Conservation (phyloP, 2,329 filamentous ascomycete genomes). For the Talaromyces amestolkiae region DNA sequence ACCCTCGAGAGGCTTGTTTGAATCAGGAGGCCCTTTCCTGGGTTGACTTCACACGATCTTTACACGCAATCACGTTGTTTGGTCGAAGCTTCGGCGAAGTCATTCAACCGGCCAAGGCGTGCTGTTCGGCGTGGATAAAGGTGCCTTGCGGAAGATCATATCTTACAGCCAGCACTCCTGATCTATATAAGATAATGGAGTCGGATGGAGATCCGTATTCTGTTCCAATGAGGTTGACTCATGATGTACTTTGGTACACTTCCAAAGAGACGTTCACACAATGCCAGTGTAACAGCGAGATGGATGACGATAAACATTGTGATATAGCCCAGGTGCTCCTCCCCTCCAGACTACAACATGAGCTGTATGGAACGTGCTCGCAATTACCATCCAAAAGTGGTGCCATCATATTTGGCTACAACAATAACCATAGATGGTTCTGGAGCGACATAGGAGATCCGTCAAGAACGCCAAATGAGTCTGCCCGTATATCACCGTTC, state of each 20-base stretch:
- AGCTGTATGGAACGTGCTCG: neutral
- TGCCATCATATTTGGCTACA: slow-evolving; percentile 23
- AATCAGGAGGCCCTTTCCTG: slow-evolving; percentile 26
- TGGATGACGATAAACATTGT: neutral
- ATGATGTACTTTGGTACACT: slow-evolving; percentile 23
- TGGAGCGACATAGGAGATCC: slow-evolving; percentile 22
- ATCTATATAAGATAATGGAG: slow-evolving; percentile 32
- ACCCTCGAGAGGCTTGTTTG: slow-evolving; percentile 23
- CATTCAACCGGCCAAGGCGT: slow-evolving; percentile 22
- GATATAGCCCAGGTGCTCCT: slow-evolving; percentile 16
- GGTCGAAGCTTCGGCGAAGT: slow-evolving; percentile 30
- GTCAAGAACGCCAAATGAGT: slow-evolving; percentile 2
- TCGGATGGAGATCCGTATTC: slow-evolving; percentile 23
- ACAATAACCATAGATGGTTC: slow-evolving; percentile 20
- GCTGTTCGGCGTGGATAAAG: slow-evolving; percentile 27
- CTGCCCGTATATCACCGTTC: neutral
- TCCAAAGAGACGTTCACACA: neutral
- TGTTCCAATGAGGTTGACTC: slow-evolving; percentile 20
- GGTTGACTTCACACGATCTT: slow-evolving; percentile 32
- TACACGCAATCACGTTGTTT: slow-evolving; percentile 28
- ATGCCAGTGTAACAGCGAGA: slow-evolving; percentile 5
- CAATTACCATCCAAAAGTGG: slow-evolving; percentile 6
- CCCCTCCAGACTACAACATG: slow-evolving; percentile 17
- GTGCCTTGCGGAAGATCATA: slow-evolving; percentile 31
- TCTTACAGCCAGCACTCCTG: slow-evolving; percentile 27